These are phyloP conservation scores for Vairimorpha apis DNA, from an alignment of 371 early-diverging fungal species.

Conservation along the genomic window DNA sequence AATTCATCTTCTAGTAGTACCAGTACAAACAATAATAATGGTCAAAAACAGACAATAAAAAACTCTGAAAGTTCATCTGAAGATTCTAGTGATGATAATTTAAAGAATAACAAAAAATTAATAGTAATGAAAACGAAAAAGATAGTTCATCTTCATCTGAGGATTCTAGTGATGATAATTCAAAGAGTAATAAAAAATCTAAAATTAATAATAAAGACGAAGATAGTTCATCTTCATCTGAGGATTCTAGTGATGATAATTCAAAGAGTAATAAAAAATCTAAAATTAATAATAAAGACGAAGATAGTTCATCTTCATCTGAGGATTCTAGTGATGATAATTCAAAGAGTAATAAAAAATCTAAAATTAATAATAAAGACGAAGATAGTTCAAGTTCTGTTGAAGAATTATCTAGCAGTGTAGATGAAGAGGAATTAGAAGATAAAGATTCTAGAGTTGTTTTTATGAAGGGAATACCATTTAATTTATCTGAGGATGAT, in stretches of 20 bases:
- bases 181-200: background rate
- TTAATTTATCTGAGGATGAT: slow-evolving; percentile 50
- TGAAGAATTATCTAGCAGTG: slow-evolving; percentile 21
- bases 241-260: slow-evolving; percentile 1
- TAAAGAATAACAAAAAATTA: background rate
- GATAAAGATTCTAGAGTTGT: slow-evolving; percentile 50
- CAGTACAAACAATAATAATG: background rate
- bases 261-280: background rate
- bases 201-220: background rate
- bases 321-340: slow-evolving; percentile 7
- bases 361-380: background rate
- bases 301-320: background rate
- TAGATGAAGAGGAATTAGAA: slow-evolving; percentile 39
- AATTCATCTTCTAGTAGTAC: too few relatives aligned
- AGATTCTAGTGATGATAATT: background rate
- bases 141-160: background rate
- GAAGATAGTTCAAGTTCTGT: slow-evolving; percentile 4
- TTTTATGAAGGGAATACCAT: slow-evolving; percentile 62
- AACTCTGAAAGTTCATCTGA: background rate
- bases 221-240: background rate
- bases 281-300: background rate
- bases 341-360: background rate
- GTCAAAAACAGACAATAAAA: background rate
- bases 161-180: background rate
- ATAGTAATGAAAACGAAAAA: background rate